A percentile compares a stretch with the other conserved stretches of the same genome.
These are phyloP conservation scores for Microstroma glucosiphilum DNA, from an alignment of 1,284 basidiomycete genomes.

Conservation along the genomic window DNA sequence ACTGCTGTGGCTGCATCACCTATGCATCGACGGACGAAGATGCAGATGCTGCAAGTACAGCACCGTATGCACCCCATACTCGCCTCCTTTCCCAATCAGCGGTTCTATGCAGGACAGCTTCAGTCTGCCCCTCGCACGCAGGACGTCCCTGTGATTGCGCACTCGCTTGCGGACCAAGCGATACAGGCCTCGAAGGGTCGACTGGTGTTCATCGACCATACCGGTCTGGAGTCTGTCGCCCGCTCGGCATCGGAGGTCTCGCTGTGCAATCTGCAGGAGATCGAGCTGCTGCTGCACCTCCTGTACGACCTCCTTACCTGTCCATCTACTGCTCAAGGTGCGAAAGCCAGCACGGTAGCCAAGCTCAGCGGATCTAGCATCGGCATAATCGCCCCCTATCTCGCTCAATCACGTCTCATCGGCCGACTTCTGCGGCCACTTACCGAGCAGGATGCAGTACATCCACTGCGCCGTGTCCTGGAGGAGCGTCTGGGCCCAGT, in stretches of 20 bases:
- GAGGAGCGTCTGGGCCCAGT: background rate
- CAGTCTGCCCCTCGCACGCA: conserved; percentile 60
- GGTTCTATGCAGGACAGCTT: conserved; percentile 71
- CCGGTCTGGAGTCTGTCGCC: background rate
- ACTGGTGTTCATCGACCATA: conserved; percentile 7
- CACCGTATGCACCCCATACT: conserved; percentile 92
- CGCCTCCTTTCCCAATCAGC: conserved; percentile 71
- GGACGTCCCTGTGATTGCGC: conserved; percentile 24
- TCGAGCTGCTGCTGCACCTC: background rate
- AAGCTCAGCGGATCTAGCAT: background rate
- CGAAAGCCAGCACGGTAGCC: background rate
- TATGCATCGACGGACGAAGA: conserved; percentile 55
- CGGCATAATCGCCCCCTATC: conserved; percentile 4
- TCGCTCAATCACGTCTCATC: conserved; percentile 1
- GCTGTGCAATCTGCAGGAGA: background rate
- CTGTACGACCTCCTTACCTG: background rate
- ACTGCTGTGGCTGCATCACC: conserved; percentile 57
- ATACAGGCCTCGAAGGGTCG: background rate
- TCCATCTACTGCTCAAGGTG: background rate
- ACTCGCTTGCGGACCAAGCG: conserved; percentile 14
- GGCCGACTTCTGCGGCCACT: background rate
- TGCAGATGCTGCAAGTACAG: conserved; percentile 74
- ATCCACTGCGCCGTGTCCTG: background rate
- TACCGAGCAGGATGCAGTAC: background rate
- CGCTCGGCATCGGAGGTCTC: background rate